These are phyloP conservation scores for Colletotrichum tabaci DNA, from an alignment of 2,329 filamentous ascomycete genomes.

Conservation along the genomic window DNA sequence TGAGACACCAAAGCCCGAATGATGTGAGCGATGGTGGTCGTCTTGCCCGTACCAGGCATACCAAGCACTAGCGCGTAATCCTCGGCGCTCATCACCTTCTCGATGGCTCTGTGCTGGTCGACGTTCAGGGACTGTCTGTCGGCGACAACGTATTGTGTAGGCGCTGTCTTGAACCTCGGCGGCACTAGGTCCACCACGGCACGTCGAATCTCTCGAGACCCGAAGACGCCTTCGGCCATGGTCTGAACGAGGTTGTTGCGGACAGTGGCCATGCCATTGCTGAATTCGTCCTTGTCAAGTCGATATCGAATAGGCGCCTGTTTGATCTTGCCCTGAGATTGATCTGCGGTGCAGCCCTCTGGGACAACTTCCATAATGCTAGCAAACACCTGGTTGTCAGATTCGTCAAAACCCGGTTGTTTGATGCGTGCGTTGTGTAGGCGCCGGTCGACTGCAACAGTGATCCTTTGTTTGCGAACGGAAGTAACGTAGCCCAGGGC, in stretches of 20 bases:
- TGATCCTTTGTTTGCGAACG: conserved; percentile 82
- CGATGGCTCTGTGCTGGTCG: conserved; percentile 88
- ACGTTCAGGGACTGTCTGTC: conserved; percentile 82
- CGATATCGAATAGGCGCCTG: conserved; percentile 79
- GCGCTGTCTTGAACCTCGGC: conserved; percentile 79
- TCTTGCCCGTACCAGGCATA: conserved; percentile 99
- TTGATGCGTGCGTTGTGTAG: conserved; percentile 88
- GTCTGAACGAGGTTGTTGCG: conserved; percentile 94
- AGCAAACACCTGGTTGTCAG: conserved; percentile 86
- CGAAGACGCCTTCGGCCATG: conserved; percentile 85
- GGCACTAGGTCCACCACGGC: conserved; percentile 84
- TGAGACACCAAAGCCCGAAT: conserved; percentile 91
- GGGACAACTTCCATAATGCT: conserved; percentile 90
- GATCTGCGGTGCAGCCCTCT: conserved; percentile 66
- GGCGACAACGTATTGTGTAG: conserved; percentile 75
- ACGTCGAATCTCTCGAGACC: conserved; percentile 79
- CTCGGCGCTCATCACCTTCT: conserved; percentile 94
- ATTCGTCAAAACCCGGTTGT: conserved; percentile 81
- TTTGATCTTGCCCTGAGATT: conserved; percentile 66
- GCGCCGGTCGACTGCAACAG: conserved; percentile 90
- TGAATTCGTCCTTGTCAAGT: conserved; percentile 98
- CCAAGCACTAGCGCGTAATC: conserved; percentile 98
- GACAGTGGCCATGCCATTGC: conserved; percentile 95
- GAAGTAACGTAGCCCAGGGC: conserved; percentile 92
- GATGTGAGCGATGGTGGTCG: conserved; percentile 97